Evolutionary conservation across 768 basidiomycete genomes (phyloP), one percentile per base, ranked within the genome.

Genomic region (Hypsizygus marmoreus): DNA sequence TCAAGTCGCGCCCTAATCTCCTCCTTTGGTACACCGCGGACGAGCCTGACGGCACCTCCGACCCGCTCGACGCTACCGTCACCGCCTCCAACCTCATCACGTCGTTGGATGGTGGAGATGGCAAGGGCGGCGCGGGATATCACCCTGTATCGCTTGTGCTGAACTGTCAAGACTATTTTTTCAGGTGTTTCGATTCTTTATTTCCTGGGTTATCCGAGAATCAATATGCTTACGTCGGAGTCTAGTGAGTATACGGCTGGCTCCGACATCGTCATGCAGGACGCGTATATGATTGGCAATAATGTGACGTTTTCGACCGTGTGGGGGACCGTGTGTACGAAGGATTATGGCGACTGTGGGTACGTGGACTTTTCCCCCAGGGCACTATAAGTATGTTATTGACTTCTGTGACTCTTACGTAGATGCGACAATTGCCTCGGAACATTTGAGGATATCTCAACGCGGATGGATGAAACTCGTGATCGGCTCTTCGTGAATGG

Each of bases 11-110:
- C 1, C 73, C 80, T 0, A 90, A 88, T 53, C 74, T 91, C 20
- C 70, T 90, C n/a, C 66, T 82, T 1, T 85, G 81, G 80, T 86
- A 86, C 60, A 86, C 84, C 2, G 82, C 74, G 1, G 83, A 86
- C 44, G 84, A 87, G 56, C 84, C 81, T 0, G 86, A 88, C 53
- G 86, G 86, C 29, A 82, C 79, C 0, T 75, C 75, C 8, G 83
- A 87, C 49, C 84, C 88, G 6, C 67, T 85, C 30, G 71, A 82
- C 40, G 83, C 85, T 0, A 81, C 87, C 0, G 47, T 63, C 3
- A 64, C 62, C 19, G 63, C 82, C 0, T 78, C 78, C 26, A 75
- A 81, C 47, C 67, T 81, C 6, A 84, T 88, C 55, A 77, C 76
- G 29, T 70, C 71, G 2, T 58, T 85, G 7, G 84, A 86, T 35